Base-by-base conservation (phyloP, 495 filamentous ascomycete genomes). In the Filosporella fistucella region DNA sequence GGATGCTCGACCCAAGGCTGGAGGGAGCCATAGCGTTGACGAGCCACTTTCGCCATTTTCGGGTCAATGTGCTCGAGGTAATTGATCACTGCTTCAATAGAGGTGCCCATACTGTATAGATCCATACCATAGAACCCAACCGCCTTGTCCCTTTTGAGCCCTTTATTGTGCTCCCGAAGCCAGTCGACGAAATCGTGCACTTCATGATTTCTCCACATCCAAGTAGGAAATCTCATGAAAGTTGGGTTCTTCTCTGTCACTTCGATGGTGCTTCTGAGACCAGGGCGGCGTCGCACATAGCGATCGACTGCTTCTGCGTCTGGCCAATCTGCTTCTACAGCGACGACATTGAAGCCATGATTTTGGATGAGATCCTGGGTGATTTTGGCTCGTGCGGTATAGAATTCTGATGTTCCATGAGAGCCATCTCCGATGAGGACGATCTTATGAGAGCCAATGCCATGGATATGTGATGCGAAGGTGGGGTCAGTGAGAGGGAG, bases 191-290 rank as follows among this genome's bases (percentile, higher is more conserved):
- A 70, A 0, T 67, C 59, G 18, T 77, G 75, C 55, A 76, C 72
- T 51, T 81, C 76, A 20, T 55, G 51, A 44, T 80, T 81, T 10
- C 75, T 67, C 78, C 78, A 82, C 77, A 81, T 81, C 77, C 77
- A 82, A 3, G 73, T 77, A 18, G 78, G 77, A 34, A 81, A 82
- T 14, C 75, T 60, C 40, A 69, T 59, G 55, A 82, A 81, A 12
- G 51, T 48, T 9, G 68, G 66, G 30, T 71, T 67, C 8, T 64
- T 47, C 4, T 60, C 62, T 65, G n/a, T n/a, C n/a, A n/a, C n/a
- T n/a, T n/a, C n/a, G n/a, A n/a, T n/a, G n/a, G n/a, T n/a, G n/a
- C n/a, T 64, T 22, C 62, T 55, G 1, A 60, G 64, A 6, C 67
- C 69, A 1, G 68, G 65, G 3, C 74, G 65, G 29, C 67, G 61